Conservation (phyloP, 257 asterid genomes). For the Coffea eugenioides region DNA sequence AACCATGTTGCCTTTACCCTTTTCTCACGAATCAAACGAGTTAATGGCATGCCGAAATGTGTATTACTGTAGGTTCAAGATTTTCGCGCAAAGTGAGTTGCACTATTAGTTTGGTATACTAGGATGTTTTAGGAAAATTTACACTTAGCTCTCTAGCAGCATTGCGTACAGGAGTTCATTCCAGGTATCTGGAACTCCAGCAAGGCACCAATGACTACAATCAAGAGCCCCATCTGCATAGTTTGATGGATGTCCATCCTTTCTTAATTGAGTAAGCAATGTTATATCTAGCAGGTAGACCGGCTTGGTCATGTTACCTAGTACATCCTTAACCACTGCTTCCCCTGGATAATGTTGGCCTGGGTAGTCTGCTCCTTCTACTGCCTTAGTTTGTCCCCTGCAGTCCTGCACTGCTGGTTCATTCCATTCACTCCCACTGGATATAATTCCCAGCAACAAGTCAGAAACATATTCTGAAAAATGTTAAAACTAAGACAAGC, state of each 20-base stretch:
- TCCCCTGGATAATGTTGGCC: slow-evolving; percentile 54
- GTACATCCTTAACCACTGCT: slow-evolving; percentile 54
- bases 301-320: slow-evolving; percentile 45
- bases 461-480: slow-evolving; percentile 3
- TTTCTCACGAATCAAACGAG: not conserved
- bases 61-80: not conserved
- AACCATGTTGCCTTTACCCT: not conserved
- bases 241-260: slow-evolving; percentile 71
- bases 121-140: not conserved
- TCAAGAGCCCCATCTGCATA: slow-evolving; percentile 47
- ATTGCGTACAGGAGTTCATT: slow-evolving; percentile 49
- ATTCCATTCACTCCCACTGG: slow-evolving; percentile 61
- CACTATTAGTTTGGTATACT: not conserved
- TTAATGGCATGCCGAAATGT: not conserved
- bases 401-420: slow-evolving; percentile 46
- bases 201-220: slow-evolving; percentile 82
- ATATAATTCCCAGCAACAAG: not conserved
- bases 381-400: slow-evolving; percentile 44
- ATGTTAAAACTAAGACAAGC: not conserved
- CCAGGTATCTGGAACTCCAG: slow-evolving; percentile 75
- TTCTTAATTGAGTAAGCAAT: slow-evolving; percentile 59
- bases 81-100: not conserved
- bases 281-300: slow-evolving; percentile 60
- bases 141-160: slow-evolving; percentile 9
- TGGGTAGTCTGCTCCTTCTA: slow-evolving; percentile 48